Conservation (phyloP, 371 early-diverging fungal species). For the Mucor velutinosus region DNA sequence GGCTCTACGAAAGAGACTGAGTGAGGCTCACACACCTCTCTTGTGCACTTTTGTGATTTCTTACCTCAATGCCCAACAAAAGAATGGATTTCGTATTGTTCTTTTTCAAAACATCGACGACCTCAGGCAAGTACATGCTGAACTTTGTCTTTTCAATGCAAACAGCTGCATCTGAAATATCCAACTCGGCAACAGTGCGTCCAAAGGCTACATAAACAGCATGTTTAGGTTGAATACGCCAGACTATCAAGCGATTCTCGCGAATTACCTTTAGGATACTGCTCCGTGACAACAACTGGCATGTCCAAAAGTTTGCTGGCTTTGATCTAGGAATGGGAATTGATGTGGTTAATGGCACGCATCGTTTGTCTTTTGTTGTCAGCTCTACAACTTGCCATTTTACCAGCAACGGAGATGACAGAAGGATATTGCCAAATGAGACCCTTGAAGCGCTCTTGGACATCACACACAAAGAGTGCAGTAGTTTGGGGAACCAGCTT, state of each 20-base stretch:
- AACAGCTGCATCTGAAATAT: slow-evolving; percentile 62
- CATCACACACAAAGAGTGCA: slow-evolving; percentile 92
- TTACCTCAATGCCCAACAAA: slow-evolving; percentile 92
- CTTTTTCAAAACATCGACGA: slow-evolving; percentile 60
- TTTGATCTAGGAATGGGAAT: slow-evolving; percentile 42
- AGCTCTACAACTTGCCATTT: slow-evolving; percentile 66
- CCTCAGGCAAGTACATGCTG: slow-evolving; percentile 84
- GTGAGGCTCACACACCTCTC: not conserved
- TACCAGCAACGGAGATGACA: slow-evolving; percentile 83
- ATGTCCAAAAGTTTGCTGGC: slow-evolving; percentile 74
- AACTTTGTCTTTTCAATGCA: slow-evolving; percentile 81
- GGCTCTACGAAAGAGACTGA: slow-evolving; percentile 58
- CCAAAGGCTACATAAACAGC: slow-evolving; percentile 67
- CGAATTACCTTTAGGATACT: slow-evolving; percentile 72
- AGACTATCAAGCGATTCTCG: slow-evolving; percentile 8
- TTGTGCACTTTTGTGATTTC: not conserved
- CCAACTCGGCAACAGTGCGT: slow-evolving; percentile 78
- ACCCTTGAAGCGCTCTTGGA: slow-evolving; percentile 87
- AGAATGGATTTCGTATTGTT: slow-evolving; percentile 71
- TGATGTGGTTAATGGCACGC: not conserved
- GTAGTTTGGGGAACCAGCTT: slow-evolving; percentile 63
- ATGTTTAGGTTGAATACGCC: slow-evolving; percentile 21
- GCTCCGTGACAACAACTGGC: slow-evolving; percentile 92
- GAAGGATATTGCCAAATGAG: slow-evolving; percentile 81
- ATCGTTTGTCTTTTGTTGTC: not conserved